Percentiles rank a stretch among this genome's conserved stretches.
These are phyloP conservation scores for Nothophoma quercina DNA, from an alignment of 2,329 filamentous ascomycete genomes.

Conservation along the genomic window DNA sequence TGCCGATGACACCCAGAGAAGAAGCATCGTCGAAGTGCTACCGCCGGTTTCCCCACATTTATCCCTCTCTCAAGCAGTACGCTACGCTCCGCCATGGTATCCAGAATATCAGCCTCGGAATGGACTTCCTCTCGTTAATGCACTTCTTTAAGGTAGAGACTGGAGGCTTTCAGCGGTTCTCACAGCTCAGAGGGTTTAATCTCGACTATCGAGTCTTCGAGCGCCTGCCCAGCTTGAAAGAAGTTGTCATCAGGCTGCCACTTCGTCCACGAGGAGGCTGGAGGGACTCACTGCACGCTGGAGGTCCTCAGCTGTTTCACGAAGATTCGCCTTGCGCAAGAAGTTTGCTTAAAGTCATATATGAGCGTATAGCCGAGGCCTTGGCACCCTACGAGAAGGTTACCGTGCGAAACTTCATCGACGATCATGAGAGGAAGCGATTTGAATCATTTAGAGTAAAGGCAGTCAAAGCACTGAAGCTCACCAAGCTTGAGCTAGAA, in stretches of 20 bases:
- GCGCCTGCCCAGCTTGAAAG: constrained; percentile 29
- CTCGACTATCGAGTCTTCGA: constrained; percentile 33
- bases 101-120: constrained; percentile 27
- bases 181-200: not conserved
- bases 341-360: constrained; percentile 32
- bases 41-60: constrained; percentile 24
- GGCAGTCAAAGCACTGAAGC: constrained; percentile 8
- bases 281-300: constrained; percentile 2
- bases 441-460: constrained; percentile 13
- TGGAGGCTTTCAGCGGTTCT: constrained; percentile 20
- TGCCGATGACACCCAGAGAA: constrained; percentile 13
- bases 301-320: constrained; percentile 29
- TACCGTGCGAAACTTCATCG: constrained; percentile 28
- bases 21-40: constrained; percentile 22
- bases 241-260: constrained; percentile 32
- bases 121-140: constrained; percentile 29
- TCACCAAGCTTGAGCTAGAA: constrained; percentile 19
- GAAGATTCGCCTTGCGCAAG: constrained; percentile 30
- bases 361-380: constrained; percentile 30
- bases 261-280: not conserved
- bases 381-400: constrained; percentile 21
- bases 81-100: constrained; percentile 37
- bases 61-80: constrained; percentile 33
- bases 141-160: constrained; percentile 39
- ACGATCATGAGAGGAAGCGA: constrained; percentile 21